Evolutionary conservation across 129 eudicot genomes (phyloP), one percentile per base, ranked within the genome.

Genomic region (Chrysanthemum lavandulifolium): DNA sequence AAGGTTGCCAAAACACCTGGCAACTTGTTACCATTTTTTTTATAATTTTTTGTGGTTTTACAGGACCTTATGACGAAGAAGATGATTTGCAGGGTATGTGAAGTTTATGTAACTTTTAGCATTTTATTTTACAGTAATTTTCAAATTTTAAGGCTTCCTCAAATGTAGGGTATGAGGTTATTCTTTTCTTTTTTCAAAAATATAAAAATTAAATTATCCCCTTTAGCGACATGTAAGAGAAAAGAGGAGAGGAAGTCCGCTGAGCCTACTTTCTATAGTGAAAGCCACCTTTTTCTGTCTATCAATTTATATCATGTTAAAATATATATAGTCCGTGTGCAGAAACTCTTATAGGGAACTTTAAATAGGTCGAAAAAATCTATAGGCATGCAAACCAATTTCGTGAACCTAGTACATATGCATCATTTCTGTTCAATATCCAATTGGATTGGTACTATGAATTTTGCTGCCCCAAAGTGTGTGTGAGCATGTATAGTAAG

Each of bases 21-120:
- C 50, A 19, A n/a, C 49, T 56, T 75, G 58, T 45, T 25, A 67
- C 33, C 3, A 13, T 48, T 18, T 58, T 68, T 73, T 73, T 29
- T 40, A 40, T 0, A 13, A 61, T 49, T 58, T 65, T 58, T 8
- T 76, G 51, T 59, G 11, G 51, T 47, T 67, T 40, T 45, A 58
- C 25, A 76, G 73, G 67, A 74, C n/a, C 68, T 45, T 16, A 58
- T 47, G 65, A 16, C 5, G 15, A 33, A 54, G 45, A 57, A 76
- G 67, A 57, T 60, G 68, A 67, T 58, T 67, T 9, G 68, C 52
- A 47, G 55, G 79, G 79, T 56, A 75, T 55, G 47, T 40, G 79
- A 55, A 59, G 40, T 55, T 67, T 75, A 56, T 75, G 61, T 50
- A 31, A 11, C 13, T 73, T 60, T 71, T 14, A 59, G 51, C 33